Base-by-base conservation (phyloP, 2,329 filamentous ascomycete species). In the Xenosphaeropsis pyriputrescens region DNA sequence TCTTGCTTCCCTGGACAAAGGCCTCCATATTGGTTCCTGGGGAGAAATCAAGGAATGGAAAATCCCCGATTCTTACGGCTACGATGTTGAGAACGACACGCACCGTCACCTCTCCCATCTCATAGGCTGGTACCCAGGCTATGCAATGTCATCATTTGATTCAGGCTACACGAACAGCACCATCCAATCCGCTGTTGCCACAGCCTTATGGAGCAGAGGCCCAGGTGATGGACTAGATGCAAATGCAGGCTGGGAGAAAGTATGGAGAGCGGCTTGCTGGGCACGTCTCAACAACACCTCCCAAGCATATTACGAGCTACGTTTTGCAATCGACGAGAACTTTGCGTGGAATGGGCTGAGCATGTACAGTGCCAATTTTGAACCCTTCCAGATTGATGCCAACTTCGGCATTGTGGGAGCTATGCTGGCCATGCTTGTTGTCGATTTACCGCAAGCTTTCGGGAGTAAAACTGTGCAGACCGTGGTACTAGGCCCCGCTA, bases 341-440 rank as follows among this genome's bases (percentile, higher is more conserved):
- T 64, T 70, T 17, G 68, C 58, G 0, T 52, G 39, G 0, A 74
- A 72, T 44, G 61, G 62, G 2, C 51, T 73, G 19, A 64, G 59
- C 32, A 68, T 72, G 61, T 74, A 73, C 46, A 52, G 45, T 7
- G 66, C 57, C 0, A 48, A 53, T 8, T 51, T 58, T 5, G 51
- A 53, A 34, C 67, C 70, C 1, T 74, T 74, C 44, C 70, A 75
- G 54, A 72, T 74, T 40, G 70, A 75, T 48, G 71, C 69, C 6
- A 75, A 75, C 47, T 73, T 70, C 42, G 70, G 69, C 1, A 50
- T 63, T 16, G 57, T 57, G 2, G 70, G 66, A 0, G 67, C 65
- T 0, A 57, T 70, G 37, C 41, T 72, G 38, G 57, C 59, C 40
- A 66, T 72, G 66, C 48, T 72, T 31, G 57, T 69, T 35, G 59